A percentile compares a stretch with the other conserved stretches of the same genome.
Conservation (phyloP, 768 basidiomycete species). For the Epithele typhae region DNA sequence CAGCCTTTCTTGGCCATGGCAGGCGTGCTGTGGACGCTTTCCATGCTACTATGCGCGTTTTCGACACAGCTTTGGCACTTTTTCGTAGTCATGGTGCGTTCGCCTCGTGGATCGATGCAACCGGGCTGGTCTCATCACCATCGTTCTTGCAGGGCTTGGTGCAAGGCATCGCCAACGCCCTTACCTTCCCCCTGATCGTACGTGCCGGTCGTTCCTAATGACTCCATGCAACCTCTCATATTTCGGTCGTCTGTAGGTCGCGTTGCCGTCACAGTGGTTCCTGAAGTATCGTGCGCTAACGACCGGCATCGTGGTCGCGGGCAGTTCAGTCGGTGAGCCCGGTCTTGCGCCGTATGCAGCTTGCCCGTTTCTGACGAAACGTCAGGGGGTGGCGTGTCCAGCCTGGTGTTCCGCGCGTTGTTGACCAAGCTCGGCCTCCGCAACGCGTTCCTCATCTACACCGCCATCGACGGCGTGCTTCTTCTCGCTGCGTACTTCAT, state of each 20-base stretch:
- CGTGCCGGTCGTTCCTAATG: too few species aligned
- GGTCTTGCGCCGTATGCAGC: background rate
- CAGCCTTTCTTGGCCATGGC: conserved; percentile 18
- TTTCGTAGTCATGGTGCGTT: conserved; percentile 16
- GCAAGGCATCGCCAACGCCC: conserved; percentile 15
- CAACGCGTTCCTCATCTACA: conserved; percentile 19
- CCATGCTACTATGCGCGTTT: conserved; percentile 19
- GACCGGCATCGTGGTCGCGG: conserved; percentile 31
- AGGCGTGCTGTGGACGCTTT: conserved; percentile 21
- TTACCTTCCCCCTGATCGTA: conserved; percentile 18
- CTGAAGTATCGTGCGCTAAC: conserved; percentile 26
- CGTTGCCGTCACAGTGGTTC: conserved; percentile 30
- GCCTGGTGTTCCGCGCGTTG: conserved; percentile 19
- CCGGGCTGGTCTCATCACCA: too few species aligned
- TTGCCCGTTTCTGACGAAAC: background rate
- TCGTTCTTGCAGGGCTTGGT: conserved; percentile 11
- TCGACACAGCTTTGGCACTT: conserved; percentile 22
- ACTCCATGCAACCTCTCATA: too few species aligned
- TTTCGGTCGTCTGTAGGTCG: conserved; percentile 6
- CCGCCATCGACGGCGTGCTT: conserved; percentile 14
- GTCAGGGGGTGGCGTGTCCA: conserved; percentile 21
- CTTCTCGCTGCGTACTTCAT: conserved; percentile 15
- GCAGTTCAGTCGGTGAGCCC: conserved; percentile 18
- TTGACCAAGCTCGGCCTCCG: conserved; percentile 14
- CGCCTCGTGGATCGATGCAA: background rate